phyloP scores from a whole-genome alignment of 129 eudicot genomes.

The Solidago caesia region DNA sequence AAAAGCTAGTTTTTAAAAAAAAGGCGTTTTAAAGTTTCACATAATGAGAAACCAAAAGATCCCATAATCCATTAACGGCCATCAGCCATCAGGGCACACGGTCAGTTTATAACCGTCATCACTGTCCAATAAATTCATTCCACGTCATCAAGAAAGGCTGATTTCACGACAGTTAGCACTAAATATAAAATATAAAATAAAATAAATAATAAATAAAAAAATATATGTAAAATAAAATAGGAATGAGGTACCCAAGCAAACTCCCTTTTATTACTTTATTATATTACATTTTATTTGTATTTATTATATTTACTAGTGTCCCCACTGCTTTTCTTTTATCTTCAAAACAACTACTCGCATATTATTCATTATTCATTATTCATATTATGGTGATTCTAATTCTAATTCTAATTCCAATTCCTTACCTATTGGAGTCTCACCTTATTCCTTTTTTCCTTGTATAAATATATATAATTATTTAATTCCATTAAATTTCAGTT shows the following conservation, averaged over 20 bases:
- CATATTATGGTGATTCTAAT: background rate
- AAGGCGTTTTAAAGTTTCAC: too few species aligned
- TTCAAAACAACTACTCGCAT: background rate
- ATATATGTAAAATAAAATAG: too few species aligned
- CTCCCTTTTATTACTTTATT: too few species aligned
- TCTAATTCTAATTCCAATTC: background rate
- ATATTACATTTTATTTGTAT: too few species aligned
- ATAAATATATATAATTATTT: background rate
- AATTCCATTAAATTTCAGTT: conserved; percentile 10
- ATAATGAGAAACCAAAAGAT: too few species aligned
- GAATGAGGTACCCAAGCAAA: too few species aligned
- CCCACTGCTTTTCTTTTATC: background rate
- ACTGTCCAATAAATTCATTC: background rate
- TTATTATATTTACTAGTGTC: too few species aligned
- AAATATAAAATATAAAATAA: too few species aligned
- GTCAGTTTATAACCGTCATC: conserved; percentile 1
- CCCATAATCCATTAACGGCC: background rate
- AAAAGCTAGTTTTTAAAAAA: too few species aligned
- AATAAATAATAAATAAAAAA: too few species aligned
- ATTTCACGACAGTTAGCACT: background rate
- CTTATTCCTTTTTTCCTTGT: conserved; percentile 7
- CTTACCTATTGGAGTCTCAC: conserved; percentile 22
- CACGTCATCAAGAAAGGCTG: conserved; percentile 12
- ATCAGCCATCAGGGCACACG: background rate
- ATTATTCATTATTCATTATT: background rate